Conservation (phyloP, 2,329 filamentous ascomycete genomes). For the Leptographium lundbergii region DNA sequence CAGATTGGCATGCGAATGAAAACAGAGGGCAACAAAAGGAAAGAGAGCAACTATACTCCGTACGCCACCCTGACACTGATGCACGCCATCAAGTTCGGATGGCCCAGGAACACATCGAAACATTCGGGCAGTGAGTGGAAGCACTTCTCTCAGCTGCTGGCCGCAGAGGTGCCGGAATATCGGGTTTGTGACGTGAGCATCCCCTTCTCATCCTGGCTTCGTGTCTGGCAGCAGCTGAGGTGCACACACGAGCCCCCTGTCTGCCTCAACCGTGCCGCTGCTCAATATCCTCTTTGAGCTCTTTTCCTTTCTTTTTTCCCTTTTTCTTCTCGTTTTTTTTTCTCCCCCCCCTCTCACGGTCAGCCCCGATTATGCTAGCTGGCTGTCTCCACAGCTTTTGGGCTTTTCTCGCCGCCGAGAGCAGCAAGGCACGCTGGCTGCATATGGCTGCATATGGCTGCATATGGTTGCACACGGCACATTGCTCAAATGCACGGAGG, state of each 20-base stretch:
- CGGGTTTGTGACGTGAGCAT: neutral
- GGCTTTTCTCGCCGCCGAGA: neutral
- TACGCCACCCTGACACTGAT: neutral
- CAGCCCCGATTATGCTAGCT: neutral
- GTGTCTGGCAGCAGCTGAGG: neutral
- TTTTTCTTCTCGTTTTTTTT: neutral
- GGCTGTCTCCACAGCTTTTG: neutral
- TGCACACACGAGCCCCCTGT: neutral
- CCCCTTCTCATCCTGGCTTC: neutral
- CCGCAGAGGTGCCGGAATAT: neutral
- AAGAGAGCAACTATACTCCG: neutral
- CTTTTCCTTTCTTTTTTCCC: neutral
- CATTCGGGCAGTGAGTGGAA: neutral
- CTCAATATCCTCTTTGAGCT: neutral
- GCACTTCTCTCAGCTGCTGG: neutral
- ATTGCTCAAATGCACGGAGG: neutral
- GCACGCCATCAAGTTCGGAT: neutral
- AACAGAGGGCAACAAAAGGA: neutral
- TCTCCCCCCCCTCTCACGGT: neutral
- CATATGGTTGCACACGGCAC: neutral
- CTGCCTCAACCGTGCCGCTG: neutral
- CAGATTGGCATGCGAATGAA: neutral
- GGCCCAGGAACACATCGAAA: neutral
- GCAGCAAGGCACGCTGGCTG: neutral
- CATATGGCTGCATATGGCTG: no score